Base-by-base conservation (phyloP, 1,284 basidiomycete species). In the Singerocomus rubriflavus region DNA sequence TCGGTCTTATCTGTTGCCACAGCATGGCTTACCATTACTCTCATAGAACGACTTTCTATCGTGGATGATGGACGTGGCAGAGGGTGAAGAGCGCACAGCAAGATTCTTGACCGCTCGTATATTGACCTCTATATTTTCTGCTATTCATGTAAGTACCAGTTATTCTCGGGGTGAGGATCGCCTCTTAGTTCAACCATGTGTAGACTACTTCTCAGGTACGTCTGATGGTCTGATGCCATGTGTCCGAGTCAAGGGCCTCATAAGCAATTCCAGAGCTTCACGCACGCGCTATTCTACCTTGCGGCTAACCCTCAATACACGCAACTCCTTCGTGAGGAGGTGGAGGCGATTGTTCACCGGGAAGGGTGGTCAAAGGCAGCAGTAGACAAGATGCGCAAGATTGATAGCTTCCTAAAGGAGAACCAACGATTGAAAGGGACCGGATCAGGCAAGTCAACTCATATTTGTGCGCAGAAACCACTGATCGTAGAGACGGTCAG, bases 401-500 rank as follows among this genome's bases (percentile, higher is more conserved):
- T 77, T 3, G 77, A 80, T 57, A 79, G 77, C 53, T 76, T 79
- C 57, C 29, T 80, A 25, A 69, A 65, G 41, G 78, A 80, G 56
- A 63, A 66, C 2, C 66, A 70, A 46, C 67, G 77, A 1, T 38
- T 70, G 14, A 59, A 68, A 31, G 66, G 69, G 0, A 44, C 68
- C 5, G 53, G 48, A 37, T 21, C 54, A 14, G 31, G 72, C 70
- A 58, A 10, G 66, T 64, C 16, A 6, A 6, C 25, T 45, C 6
- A 7, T 32, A 25, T 37, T 33, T 11, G 12, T 27, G 13, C 7
- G 5, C 10, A 21, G 1, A 26, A 12, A 25, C 21, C 12, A 8
- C 38, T 52, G 14, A 46, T 35, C n/a, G 1, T n/a, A 21, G 21
- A 10, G 6, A 17, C 16, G 10, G 32, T 21, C 32, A 76, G 73